These are phyloP conservation scores for Rubus parviflorus DNA, from an alignment of 306 rosid genomes.

Conservation along the genomic window DNA sequence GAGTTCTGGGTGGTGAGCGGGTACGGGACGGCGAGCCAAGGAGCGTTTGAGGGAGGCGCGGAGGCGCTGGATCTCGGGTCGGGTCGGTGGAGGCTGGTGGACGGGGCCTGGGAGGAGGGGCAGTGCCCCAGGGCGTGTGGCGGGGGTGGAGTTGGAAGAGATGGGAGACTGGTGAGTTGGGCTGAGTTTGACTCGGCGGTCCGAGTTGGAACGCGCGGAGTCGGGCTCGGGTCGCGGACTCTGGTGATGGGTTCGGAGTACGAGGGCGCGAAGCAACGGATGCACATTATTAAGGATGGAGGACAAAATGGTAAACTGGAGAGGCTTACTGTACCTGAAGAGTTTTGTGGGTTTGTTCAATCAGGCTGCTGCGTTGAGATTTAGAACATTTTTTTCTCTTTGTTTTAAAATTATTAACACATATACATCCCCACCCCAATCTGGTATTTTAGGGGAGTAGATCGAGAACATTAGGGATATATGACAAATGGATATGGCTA, in stretches of 20 bases:
- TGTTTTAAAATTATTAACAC: too few species aligned
- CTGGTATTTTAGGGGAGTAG: too few species aligned
- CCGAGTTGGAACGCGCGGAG: conserved; percentile 33
- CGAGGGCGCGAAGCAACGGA: conserved; percentile 41
- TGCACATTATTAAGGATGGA: conserved; percentile 19
- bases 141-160: conserved; percentile 30
- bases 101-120: conserved; percentile 38
- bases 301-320: conserved; percentile 41
- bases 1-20: conserved; percentile 60
- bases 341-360: conserved; percentile 44
- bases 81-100: conserved; percentile 48
- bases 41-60: conserved; percentile 39
- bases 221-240: conserved; percentile 22
- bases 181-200: conserved; percentile 18
- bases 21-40: conserved; percentile 50
- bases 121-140: conserved; percentile 40
- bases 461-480: too few species aligned
- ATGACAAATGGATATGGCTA: not conserved
- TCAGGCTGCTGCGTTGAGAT: conserved; percentile 50
- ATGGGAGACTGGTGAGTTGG: conserved; percentile 35
- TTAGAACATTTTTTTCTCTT: not conserved
- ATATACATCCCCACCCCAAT: too few species aligned
- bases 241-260: conserved; percentile 41
- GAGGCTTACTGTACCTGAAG: conserved; percentile 28
- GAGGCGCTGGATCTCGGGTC: conserved; percentile 34